These are phyloP conservation scores for Imleria badia DNA, from an alignment of 768 basidiomycete species.

Conservation along the genomic window DNA sequence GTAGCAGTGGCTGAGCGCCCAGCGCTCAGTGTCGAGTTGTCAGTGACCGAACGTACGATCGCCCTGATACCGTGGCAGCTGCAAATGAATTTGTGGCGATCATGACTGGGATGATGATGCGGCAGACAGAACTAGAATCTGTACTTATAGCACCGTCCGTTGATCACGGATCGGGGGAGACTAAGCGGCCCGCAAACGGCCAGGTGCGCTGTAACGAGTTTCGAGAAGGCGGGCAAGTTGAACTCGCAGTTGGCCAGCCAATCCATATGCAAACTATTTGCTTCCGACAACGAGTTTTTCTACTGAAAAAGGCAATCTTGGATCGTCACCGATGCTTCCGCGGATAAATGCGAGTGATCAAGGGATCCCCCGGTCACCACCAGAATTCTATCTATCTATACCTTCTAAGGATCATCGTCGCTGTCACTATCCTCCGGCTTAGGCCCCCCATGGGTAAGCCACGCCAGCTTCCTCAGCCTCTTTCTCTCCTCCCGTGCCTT, in stretches of 20 bases:
- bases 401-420: conserved; percentile 37
- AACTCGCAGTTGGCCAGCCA: not conserved
- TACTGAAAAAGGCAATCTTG: conserved; percentile 29
- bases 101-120: conserved; percentile 17
- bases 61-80: conserved; percentile 1
- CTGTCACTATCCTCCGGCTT: conserved; percentile 84
- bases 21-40: not conserved
- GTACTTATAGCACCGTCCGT: conserved; percentile 1
- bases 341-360: conserved; percentile 16
- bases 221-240: conserved; percentile 6
- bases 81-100: conserved; percentile 22
- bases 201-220: conserved; percentile 17
- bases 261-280: not conserved
- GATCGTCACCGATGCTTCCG: conserved; percentile 33
- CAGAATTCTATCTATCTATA: conserved; percentile 3
- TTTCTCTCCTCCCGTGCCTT: conserved; percentile 89
- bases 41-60: not conserved
- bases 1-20: not conserved
- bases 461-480: conserved; percentile 73
- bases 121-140: not conserved
- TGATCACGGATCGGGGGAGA: conserved; percentile 16
- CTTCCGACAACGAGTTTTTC: conserved; percentile 2
- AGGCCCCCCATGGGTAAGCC: conserved; percentile 80
- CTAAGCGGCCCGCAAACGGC: conserved; percentile 16
- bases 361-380: conserved; percentile 24